Evolutionary conservation across 2,329 filamentous ascomycete species (phyloP).

Genomic region (Calonectria henricotiae): DNA sequence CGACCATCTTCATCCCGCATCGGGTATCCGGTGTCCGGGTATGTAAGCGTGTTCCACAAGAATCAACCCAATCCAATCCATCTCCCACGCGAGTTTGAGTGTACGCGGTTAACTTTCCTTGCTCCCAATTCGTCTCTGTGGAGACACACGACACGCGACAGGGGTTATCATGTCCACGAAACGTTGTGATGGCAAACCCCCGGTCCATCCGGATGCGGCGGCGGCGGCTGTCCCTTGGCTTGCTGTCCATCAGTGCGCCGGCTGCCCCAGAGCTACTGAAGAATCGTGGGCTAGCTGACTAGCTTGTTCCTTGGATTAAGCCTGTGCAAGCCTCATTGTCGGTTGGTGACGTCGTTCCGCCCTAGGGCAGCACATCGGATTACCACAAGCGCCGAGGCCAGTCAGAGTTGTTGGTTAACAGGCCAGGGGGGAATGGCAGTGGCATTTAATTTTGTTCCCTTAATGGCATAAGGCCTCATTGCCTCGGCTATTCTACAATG

Average conservation of each 20-base stretch:
- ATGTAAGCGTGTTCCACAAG: constrained; percentile 1
- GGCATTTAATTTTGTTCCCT: constrained; percentile 1
- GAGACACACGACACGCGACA: constrained; percentile 34
- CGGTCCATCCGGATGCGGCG: constrained; percentile 47
- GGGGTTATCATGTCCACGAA: constrained; percentile 26
- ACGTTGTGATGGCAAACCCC: constrained; percentile 33
- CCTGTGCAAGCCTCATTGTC: constrained; percentile 42
- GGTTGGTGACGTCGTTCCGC: constrained; percentile 43
- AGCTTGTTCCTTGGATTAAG: constrained; percentile 37
- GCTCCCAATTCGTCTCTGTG: constrained; percentile 25
- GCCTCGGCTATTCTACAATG: constrained; percentile 36
- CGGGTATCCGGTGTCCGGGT: background rate
- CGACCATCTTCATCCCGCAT: constrained; percentile 17
- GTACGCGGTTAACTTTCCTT: constrained; percentile 28
- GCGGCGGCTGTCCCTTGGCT: constrained; percentile 37
- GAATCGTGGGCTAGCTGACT: constrained; percentile 33
- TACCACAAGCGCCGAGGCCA: constrained; percentile 42
- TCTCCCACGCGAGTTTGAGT: constrained; percentile 26
- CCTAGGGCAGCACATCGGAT: constrained; percentile 31
- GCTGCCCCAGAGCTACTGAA: constrained; percentile 38
- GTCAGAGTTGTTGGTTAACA: background rate
- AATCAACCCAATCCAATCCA: constrained; percentile 24
- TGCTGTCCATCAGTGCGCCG: constrained; percentile 33
- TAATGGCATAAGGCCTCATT: constrained; percentile 22
- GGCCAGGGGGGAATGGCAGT: background rate